Base-by-base conservation (phyloP, 2,329 filamentous ascomycete genomes). In the Trichocomaceae sp. region DNA sequence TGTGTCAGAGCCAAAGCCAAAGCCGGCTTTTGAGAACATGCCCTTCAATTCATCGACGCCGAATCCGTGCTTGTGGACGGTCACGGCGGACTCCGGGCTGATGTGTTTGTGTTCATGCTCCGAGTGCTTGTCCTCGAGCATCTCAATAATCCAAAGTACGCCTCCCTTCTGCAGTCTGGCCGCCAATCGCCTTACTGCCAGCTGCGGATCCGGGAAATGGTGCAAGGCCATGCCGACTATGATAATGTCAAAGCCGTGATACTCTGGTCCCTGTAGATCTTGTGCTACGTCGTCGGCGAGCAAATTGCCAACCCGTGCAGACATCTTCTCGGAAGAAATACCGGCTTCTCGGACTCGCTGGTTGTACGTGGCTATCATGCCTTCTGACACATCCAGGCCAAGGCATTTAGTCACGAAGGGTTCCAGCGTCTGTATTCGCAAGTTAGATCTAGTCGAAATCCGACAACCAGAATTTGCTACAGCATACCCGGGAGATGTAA, bases 291-390 rank as follows among this genome's bases (percentile, higher is more conserved):
- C 64, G 47, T 78, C 74, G 8, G 67, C 71, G 29, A 81, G 68
- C 6, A 88, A 76, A 64, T 88, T 79, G 47, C 83, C 85, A 22
- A 78, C 71, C 53, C 78, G 70, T 19, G 81, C 83, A 57, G 68
- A 68, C 77, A 85, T 82, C 59, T 83, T 79, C 4, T 77, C 70
- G 1, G 62, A 57, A 1, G 72, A 59, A 20, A 84, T 70, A 2
- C 80, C 82, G 3, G 59, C 58, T 57, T 79, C 79, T 35, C 70
- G 66, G 19, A 82, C 83, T 23, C 79, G 76, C 10, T 72, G 69
- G 65, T 90, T 90, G 73, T 85, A 91, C 6, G 77, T 74, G 0
- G 74, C 72, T 5, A 88, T 79, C 87, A 90, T 90, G 57, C 82
- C 82, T 58, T 83, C 78, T 0, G 86, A 85, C 54, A 90, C 71